Base-by-base conservation (phyloP, 106 monocot species). In the Narthecium ossifragum region DNA sequence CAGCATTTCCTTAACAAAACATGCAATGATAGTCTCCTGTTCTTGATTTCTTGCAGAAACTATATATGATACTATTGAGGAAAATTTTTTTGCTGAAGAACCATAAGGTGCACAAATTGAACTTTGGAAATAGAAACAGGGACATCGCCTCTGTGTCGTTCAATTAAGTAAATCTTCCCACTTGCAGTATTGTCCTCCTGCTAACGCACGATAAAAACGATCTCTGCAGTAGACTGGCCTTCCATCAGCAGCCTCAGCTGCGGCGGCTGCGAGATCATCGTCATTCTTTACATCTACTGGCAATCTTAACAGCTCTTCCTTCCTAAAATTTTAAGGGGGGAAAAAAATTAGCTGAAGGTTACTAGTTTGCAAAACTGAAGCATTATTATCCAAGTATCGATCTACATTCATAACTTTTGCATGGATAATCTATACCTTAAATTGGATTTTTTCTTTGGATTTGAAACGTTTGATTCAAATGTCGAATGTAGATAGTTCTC, bases 121-220 rank as follows among this genome's bases (percentile, higher is more conserved):
- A 4, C 43, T 43, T 43, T 1, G 18, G 18, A 0, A 13, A 43
- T 43, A 6, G 43, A 43, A 43, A 17, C 43, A 17, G 11, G 10
- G 18, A 43, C 43, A 43, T 3, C 18, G 43, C 43, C 18, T 1
- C 18, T 26, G 18, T 51, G 22, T 51, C 29, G 4, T 31, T 59
- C 53, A 85, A 29, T 85, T 73, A 22, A 85, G 57, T 34, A 85
- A 46, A 73, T 80, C 85, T 48, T 85, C 77, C 80, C 80, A 80
- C 33, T 77, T 85, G 73, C 80, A 85, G 64, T 85, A 85, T 53
- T 85, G 80, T 17, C 80, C 85, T 3, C 85, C 85, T 0, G 85
- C 85, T 55, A 85, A 55, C 31, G 80, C 85, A 37, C 77, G 80
- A 27, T 85, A 80, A 50, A 55, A 77, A 18, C 76, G 80, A 64